A percentile compares a stretch with the other conserved stretches of the same genome.
Evolutionary conservation across 2,329 filamentous ascomycete genomes (phyloP).

Genomic region (Chaetomiaceae sp.): DNA sequence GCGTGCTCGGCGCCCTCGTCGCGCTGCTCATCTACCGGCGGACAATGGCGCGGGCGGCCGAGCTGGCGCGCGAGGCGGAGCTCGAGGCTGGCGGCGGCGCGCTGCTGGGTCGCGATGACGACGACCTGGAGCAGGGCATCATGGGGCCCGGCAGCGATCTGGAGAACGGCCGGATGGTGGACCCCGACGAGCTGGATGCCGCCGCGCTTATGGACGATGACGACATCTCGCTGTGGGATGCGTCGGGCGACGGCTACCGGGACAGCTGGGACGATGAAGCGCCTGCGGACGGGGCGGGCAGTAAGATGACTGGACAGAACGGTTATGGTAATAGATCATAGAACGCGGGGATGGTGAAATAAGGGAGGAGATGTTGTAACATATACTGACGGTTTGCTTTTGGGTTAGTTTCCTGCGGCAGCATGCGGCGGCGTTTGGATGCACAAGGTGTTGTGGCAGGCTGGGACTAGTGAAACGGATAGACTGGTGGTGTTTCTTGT

Average conservation of each 20-base stretch:
- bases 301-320: constrained; percentile 2
- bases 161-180: constrained; percentile 33
- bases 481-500: no score
- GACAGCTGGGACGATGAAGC: constrained; percentile 30
- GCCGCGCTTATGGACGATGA: constrained; percentile 55
- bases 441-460: neutral
- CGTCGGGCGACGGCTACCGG: constrained; percentile 32
- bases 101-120: constrained; percentile 11
- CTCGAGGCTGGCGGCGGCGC: constrained; percentile 19
- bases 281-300: constrained; percentile 23
- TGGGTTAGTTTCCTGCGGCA: neutral
- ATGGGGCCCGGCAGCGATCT: constrained; percentile 43
- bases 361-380: neutral
- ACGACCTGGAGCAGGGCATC: constrained; percentile 23
- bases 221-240: constrained; percentile 55
- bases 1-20: constrained; percentile 65
- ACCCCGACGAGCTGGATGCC: constrained; percentile 32
- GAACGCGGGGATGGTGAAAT: no score
- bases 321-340: neutral
- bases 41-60: constrained; percentile 58
- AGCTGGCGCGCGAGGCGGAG: constrained; percentile 49
- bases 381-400: neutral
- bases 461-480: no score
- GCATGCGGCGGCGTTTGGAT: constrained; percentile 12
- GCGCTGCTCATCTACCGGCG: constrained; percentile 80